Evolutionary conservation across 768 basidiomycete species (phyloP).

Genomic region (Tremella mesenterica): DNA sequence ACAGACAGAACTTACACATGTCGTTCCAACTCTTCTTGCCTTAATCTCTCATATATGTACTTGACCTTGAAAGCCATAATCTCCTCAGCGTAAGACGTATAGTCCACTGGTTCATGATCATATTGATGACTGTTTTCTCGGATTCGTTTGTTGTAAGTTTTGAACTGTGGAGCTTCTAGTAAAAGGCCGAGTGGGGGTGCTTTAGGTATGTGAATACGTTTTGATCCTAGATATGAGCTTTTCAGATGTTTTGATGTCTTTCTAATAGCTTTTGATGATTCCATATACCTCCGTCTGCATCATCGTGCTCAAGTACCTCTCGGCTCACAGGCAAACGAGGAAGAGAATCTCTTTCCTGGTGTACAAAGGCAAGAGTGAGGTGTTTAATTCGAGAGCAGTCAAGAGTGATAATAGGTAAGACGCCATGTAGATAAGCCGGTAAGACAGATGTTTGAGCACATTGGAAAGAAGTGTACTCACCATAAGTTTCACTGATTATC

Average conservation of each 20-base stretch:
- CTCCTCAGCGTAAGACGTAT: slow-evolving; percentile 53
- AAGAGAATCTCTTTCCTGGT: too few species aligned
- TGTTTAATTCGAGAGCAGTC: too few species aligned
- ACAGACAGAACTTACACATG: slow-evolving; percentile 56
- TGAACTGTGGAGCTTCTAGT: slow-evolving; percentile 56
- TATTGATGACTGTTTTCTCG: slow-evolving; percentile 19
- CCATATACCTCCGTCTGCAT: background rate
- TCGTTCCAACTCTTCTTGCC: slow-evolving; percentile 66
- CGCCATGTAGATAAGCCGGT: too few species aligned
- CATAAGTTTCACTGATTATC: slow-evolving; percentile 65
- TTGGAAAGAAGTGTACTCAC: slow-evolving; percentile 37
- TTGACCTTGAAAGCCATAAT: slow-evolving; percentile 77
- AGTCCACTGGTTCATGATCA: slow-evolving; percentile 45
- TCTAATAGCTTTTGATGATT: background rate
- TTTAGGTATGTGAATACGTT: slow-evolving; percentile 76
- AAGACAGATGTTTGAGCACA: too few species aligned
- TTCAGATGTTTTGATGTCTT: background rate
- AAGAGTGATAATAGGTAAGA: too few species aligned
- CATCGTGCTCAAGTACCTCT: too few species aligned
- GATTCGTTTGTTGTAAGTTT: slow-evolving; percentile 46
- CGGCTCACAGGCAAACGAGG: background rate
- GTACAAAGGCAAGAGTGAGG: too few species aligned
- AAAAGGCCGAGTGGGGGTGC: slow-evolving; percentile 91
- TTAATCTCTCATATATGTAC: slow-evolving; percentile 79
- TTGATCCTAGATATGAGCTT: slow-evolving; percentile 45